These are phyloP conservation scores for Picochlorum sp. DNA, from an alignment of 139 green algal genomes.

Conservation along the genomic window DNA sequence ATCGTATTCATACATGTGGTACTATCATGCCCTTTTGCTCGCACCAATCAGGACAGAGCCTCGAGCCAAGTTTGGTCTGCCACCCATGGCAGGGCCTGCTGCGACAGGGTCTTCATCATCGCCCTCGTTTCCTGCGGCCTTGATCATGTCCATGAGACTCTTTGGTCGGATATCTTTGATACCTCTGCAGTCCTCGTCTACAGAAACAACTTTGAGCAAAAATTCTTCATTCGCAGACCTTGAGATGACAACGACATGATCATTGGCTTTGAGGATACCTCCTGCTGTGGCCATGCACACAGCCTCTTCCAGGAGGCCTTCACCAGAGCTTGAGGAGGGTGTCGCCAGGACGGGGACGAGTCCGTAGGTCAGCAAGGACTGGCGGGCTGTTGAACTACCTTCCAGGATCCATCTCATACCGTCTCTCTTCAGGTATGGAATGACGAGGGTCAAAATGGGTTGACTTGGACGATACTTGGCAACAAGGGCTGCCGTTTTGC, in stretches of 20 bases:
- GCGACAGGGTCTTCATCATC: conserved; percentile 2
- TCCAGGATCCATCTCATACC: conserved; percentile 72
- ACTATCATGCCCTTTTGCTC: neutral
- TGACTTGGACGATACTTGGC: conserved; percentile 79
- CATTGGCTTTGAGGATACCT: conserved; percentile 42
- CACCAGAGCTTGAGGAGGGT: conserved; percentile 48
- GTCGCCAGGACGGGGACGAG: conserved; percentile 79
- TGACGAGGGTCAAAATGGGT: conserved; percentile 81
- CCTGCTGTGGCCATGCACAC: conserved; percentile 33
- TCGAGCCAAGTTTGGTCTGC: conserved; percentile 1
- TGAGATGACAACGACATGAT: conserved; percentile 38
- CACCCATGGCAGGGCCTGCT: neutral
- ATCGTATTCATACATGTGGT: too few species aligned
- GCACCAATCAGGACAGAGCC: conserved; percentile 10
- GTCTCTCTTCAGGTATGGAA: conserved; percentile 72
- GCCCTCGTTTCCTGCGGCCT: conserved; percentile 15
- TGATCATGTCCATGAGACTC: conserved; percentile 27
- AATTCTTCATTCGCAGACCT: conserved; percentile 19
- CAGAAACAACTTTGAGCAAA: conserved; percentile 35
- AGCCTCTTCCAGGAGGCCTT: conserved; percentile 60
- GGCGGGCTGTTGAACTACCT: conserved; percentile 52
- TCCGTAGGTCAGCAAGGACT: conserved; percentile 66
- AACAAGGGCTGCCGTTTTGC: conserved; percentile 68
- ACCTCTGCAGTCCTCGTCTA: conserved; percentile 30
- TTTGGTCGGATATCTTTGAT: conserved; percentile 37